Evolutionary conservation across 805 yeast genomes (phyloP).

Genomic region (Pichia manshurica): DNA sequence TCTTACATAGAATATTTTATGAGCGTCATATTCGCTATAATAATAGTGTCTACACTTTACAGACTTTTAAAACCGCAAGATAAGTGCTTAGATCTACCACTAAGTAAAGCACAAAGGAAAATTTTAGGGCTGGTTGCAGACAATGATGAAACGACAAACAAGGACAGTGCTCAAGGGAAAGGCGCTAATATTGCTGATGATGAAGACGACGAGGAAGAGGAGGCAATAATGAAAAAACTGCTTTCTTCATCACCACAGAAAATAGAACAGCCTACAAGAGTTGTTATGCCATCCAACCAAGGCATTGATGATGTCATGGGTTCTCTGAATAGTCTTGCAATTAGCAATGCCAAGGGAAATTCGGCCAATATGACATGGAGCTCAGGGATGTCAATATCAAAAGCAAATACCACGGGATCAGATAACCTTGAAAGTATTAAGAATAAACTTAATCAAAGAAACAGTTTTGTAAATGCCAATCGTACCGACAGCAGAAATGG

Average conservation of each 20-base stretch:
- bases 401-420: background rate
- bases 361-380: slow-evolving; percentile 4
- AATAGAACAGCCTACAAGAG: slow-evolving; percentile 2
- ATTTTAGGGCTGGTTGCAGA: slow-evolving; percentile 37
- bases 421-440: background rate
- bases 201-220: slow-evolving; percentile 7
- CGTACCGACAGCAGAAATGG: background rate
- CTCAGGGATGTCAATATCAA: slow-evolving; percentile 1
- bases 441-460: background rate
- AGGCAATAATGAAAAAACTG: slow-evolving; percentile 2
- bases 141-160: background rate
- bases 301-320: slow-evolving; percentile 10
- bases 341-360: background rate
- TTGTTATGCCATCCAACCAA: slow-evolving; percentile 4
- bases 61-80: slow-evolving; percentile 38
- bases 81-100: slow-evolving; percentile 46
- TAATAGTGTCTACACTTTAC: slow-evolving; percentile 27
- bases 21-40: slow-evolving; percentile 24
- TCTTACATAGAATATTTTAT: slow-evolving; percentile 19
- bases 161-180: background rate
- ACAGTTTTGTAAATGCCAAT: background rate
- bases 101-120: slow-evolving; percentile 40
- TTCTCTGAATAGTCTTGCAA: slow-evolving; percentile 1
- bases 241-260: slow-evolving; percentile 1
- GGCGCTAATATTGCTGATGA: slow-evolving; percentile 1